A percentile compares a stretch with the other conserved stretches of the same genome.
Evolutionary conservation across 2,329 filamentous ascomycete species (phyloP).

Genomic region (Pestalotiopsis sp.): DNA sequence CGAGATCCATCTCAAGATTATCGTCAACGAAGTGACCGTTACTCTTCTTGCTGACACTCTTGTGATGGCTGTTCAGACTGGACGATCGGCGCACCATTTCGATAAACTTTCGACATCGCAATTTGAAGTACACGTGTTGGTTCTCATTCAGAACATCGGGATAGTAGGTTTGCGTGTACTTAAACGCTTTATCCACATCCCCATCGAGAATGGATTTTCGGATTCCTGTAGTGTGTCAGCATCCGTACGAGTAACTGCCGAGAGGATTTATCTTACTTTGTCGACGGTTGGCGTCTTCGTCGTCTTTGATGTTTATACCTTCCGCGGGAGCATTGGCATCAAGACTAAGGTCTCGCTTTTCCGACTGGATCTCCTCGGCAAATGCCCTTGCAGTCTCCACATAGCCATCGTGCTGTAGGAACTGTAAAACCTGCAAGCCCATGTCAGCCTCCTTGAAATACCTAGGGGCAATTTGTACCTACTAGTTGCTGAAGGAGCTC

Average conservation of each 20-base stretch:
- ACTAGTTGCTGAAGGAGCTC: conserved; percentile 80
- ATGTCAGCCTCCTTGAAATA: conserved; percentile 14
- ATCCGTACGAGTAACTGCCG: neutral
- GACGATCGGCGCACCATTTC: conserved; percentile 84
- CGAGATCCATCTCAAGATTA: conserved; percentile 56
- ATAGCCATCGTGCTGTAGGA: conserved; percentile 92
- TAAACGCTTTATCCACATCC: conserved; percentile 87
- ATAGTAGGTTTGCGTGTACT: conserved; percentile 76
- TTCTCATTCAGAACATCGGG: conserved; percentile 78
- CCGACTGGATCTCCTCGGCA: conserved; percentile 73
- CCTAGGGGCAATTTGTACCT: conserved; percentile 20
- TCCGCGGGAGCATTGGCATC: conserved; percentile 52
- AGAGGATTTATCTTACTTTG: conserved; percentile 65
- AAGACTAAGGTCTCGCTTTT: conserved; percentile 69
- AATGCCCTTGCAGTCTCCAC: conserved; percentile 91
- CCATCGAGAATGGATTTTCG: conserved; percentile 85
- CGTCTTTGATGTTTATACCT: conserved; percentile 71
- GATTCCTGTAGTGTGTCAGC: conserved; percentile 62
- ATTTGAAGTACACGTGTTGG: conserved; percentile 80
- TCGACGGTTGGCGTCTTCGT: conserved; percentile 81
- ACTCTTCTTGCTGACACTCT: conserved; percentile 40
- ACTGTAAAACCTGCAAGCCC: conserved; percentile 64
- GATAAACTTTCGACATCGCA: conserved; percentile 89
- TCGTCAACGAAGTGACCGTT: conserved; percentile 42
- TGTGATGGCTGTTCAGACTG: conserved; percentile 56